Evolutionary conservation across 306 rosid genomes (phyloP), one percentile per base, ranked within the genome.

Genomic region (Citrullus amarus): DNA sequence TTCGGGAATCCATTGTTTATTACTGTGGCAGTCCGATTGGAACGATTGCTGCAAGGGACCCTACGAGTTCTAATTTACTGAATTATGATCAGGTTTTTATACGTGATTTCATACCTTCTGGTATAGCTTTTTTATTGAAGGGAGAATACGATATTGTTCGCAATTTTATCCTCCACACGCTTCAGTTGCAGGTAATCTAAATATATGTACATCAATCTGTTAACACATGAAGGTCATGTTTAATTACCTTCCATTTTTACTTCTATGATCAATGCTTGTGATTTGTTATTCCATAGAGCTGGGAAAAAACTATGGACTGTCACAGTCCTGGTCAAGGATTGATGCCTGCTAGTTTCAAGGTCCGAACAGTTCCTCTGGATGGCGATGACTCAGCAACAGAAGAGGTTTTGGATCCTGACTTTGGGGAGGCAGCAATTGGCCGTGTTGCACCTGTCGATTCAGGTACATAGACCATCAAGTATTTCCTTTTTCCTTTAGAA

Each of bases 381-480:
- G 87, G 93, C 82, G 97, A 90, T 82, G 93, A 89, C 78, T 88
- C 89, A 67, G 92, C 90, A 78, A 86, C 90, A 59, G 96, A 90
- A 85, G 97, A 92, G 87, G 89, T 90, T 50, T 87, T 92, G 92
- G 96, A 92, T 87, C 96, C 97, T 5, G 96, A 92, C 86, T 90
- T 90, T 79, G 97, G 97, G 77, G 97, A 92, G 86, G 97, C 97
- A 59, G 97, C 96, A 65, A 93, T 93, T 82, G 97, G 96, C 5
- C 97, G 97, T 82, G 96, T 93, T 63, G 97, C 97, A 43, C 96
- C 96, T 3, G 96, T 93, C 75, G 97, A 93, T 84, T 93, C 97
- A 39, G 96, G 97, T 93, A 87, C 83, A 58, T n/a, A 71, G n/a
- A 66, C 25, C 60, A 65, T 60, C 61, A 6, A 58, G 22, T 10